Percentiles rank a stretch among this genome's conserved stretches.
Evolutionary conservation across 176 grass and related monocot genomes (phyloP).

Genomic region (Miscanthus lutarioriparius): DNA sequence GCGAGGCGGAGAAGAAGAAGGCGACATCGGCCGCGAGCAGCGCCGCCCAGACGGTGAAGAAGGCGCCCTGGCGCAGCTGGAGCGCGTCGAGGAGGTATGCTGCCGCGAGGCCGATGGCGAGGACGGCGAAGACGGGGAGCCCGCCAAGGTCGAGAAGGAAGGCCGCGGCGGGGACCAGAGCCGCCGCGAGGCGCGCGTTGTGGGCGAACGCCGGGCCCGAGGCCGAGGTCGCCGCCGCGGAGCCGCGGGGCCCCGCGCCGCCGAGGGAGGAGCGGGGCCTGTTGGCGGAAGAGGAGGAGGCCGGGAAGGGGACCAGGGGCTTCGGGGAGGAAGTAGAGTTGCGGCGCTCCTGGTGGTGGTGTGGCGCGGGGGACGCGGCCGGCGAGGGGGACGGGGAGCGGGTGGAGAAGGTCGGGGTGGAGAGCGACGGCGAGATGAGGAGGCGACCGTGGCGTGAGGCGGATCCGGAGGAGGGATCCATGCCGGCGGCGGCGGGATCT

Average conservation of each 20-base stretch:
- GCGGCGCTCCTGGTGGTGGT: conserved; percentile 48
- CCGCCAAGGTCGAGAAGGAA: conserved; percentile 95
- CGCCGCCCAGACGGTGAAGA: conserved; percentile 83
- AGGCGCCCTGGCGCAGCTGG: conserved; percentile 56
- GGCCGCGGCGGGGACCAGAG: conserved; percentile 70
- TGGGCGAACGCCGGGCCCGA: conserved; percentile 60
- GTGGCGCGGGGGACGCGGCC: conserved; percentile 45
- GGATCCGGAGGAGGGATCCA: conserved; percentile 71
- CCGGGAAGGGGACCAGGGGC: conserved; percentile 48
- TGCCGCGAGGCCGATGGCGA: conserved; percentile 65
- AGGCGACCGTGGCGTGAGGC: conserved; percentile 61
- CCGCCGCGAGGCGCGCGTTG: conserved; percentile 67
- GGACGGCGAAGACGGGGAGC: conserved; percentile 66
- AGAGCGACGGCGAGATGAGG: conserved; percentile 67
- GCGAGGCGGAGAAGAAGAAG: conserved; percentile 90
- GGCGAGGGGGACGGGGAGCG: conserved; percentile 39
- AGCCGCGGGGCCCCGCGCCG: conserved; percentile 4
- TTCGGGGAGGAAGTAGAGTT: conserved; percentile 57
- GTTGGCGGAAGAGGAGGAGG: conserved; percentile 38
- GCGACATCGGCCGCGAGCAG: conserved; percentile 70
- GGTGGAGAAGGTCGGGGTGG: conserved; percentile 63
- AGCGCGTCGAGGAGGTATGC: conserved; percentile 88
- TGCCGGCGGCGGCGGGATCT: conserved; percentile 42
- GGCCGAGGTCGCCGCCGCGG: conserved; percentile 31
- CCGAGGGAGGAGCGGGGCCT: conserved; percentile 30